These are phyloP conservation scores for Dactylellina drechsleri DNA, from an alignment of 2,329 filamentous ascomycete genomes.

Conservation along the genomic window DNA sequence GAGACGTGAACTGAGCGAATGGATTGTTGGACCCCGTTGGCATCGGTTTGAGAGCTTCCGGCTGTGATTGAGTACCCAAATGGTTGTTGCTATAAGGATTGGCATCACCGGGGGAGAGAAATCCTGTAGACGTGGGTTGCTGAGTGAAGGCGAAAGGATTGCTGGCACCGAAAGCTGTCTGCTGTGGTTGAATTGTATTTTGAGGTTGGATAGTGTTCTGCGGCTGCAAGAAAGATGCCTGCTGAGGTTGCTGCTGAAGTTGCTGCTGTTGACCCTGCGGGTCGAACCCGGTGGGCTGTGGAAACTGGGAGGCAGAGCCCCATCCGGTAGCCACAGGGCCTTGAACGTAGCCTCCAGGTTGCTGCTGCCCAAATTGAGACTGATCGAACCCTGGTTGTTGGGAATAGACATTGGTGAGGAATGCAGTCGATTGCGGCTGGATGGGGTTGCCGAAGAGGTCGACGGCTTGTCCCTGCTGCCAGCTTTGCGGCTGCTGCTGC, in stretches of 20 bases:
- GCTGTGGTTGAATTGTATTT: slow-evolving; percentile 60
- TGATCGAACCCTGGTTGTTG: slow-evolving; percentile 80
- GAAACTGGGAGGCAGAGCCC: slow-evolving; percentile 54
- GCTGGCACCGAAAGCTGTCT: slow-evolving; percentile 69
- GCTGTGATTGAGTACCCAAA: slow-evolving; percentile 68
- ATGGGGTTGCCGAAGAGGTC: slow-evolving; percentile 98
- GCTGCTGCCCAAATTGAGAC: slow-evolving; percentile 64
- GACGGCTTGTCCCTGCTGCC: slow-evolving; percentile 94
- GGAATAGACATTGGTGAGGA: slow-evolving; percentile 74
- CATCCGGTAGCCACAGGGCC: slow-evolving; percentile 47
- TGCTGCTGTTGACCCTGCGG: slow-evolving; percentile 58
- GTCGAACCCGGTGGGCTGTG: slow-evolving; percentile 64
- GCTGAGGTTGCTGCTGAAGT: slow-evolving; percentile 59
- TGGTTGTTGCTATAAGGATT: slow-evolving; percentile 85
- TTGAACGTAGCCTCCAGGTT: slow-evolving; percentile 41
- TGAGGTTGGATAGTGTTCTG: slow-evolving; percentile 50
- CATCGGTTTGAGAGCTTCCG: slow-evolving; percentile 74
- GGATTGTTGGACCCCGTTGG: slow-evolving; percentile 98
- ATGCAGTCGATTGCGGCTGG: slow-evolving; percentile 75
- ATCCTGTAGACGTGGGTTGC: slow-evolving; percentile 66
- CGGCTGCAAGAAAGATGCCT: slow-evolving; percentile 42
- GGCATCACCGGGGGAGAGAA: slow-evolving; percentile 82
- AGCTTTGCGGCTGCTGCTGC: slow-evolving; percentile 70
- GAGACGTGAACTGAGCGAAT: slow-evolving; percentile 70
- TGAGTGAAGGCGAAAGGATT: slow-evolving; percentile 57